phyloP scores from a whole-genome alignment of 1,284 basidiomycete species.

The Meira nashicola region DNA sequence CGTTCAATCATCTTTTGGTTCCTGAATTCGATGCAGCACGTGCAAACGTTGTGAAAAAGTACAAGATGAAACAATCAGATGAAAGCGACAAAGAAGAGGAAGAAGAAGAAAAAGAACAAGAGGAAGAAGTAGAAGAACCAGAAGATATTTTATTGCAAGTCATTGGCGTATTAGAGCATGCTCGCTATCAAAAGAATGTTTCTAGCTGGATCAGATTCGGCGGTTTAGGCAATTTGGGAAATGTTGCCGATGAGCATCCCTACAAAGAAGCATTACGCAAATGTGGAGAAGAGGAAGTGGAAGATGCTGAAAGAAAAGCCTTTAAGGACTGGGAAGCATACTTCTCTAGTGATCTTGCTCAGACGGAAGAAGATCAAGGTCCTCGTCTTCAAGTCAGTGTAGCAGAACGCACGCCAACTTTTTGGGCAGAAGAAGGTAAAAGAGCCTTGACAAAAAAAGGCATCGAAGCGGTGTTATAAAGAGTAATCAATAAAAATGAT shows the following conservation, averaged over 20 bases:
- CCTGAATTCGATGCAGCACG: conserved; percentile 31
- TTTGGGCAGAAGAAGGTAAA: conserved; percentile 12
- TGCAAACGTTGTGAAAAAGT: conserved; percentile 11
- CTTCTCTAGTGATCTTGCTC: neutral
- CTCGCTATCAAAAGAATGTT: conserved; percentile 33
- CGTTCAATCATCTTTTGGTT: conserved; percentile 55
- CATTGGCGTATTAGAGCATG: conserved; percentile 44
- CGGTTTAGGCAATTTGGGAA: conserved; percentile 18
- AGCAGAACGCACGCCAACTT: conserved; percentile 2
- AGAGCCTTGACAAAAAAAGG: neutral
- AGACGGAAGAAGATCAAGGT: neutral
- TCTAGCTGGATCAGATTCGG: conserved; percentile 30
- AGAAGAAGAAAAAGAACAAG: conserved; percentile 8
- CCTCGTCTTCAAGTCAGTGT: neutral
- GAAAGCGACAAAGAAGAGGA: conserved; percentile 5
- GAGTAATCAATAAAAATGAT: neutral
- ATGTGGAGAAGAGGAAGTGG: neutral
- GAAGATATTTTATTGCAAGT: conserved; percentile 46
- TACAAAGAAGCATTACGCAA: neutral
- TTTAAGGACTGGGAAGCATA: neutral
- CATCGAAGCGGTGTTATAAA: neutral
- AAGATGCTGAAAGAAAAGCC: neutral
- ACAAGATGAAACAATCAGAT: conserved; percentile 5
- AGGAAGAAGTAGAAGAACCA: conserved; percentile 7
- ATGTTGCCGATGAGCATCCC: conserved; percentile 9